Conservation (phyloP, 1,284 basidiomycete genomes). For the Blastosporella zonata region DNA sequence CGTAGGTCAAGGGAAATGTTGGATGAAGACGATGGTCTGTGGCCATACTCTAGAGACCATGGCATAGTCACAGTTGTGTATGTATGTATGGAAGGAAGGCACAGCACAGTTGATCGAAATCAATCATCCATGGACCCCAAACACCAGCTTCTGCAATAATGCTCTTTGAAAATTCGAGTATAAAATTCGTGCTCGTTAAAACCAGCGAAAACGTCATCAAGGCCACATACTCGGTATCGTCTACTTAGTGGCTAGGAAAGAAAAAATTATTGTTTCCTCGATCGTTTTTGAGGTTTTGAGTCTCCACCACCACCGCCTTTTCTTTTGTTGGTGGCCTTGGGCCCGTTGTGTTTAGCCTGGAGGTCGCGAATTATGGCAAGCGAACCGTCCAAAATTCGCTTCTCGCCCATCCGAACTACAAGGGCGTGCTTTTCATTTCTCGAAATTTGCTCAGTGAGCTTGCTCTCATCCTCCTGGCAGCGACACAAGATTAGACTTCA, state of each 20-base stretch:
- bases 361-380: constrained; percentile 27
- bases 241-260: no score
- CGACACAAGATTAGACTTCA: constrained; percentile 2
- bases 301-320: constrained; percentile 20
- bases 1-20: constrained; percentile 17
- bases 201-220: no score
- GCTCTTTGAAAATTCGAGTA: no score
- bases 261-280: constrained; percentile 14
- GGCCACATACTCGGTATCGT: no score
- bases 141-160: constrained; percentile 1
- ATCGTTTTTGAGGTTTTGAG: constrained; percentile 23
- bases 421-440: constrained; percentile 61
- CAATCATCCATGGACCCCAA: constrained; percentile 9
- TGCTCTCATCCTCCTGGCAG: constrained; percentile 45
- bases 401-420: constrained; percentile 79
- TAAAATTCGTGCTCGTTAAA: no score
- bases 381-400: constrained; percentile 56
- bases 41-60: constrained; percentile 17
- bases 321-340: constrained; percentile 13
- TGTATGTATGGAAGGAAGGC: background rate
- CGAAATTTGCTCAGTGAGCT: constrained; percentile 38
- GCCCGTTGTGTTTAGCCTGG: constrained; percentile 12
- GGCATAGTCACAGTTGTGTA: constrained; percentile 6
- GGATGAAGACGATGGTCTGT: constrained; percentile 11
- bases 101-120: constrained; percentile 5